These are phyloP conservation scores for Mortierella sp. DNA, from an alignment of 371 early-diverging fungal species.

Conservation along the genomic window DNA sequence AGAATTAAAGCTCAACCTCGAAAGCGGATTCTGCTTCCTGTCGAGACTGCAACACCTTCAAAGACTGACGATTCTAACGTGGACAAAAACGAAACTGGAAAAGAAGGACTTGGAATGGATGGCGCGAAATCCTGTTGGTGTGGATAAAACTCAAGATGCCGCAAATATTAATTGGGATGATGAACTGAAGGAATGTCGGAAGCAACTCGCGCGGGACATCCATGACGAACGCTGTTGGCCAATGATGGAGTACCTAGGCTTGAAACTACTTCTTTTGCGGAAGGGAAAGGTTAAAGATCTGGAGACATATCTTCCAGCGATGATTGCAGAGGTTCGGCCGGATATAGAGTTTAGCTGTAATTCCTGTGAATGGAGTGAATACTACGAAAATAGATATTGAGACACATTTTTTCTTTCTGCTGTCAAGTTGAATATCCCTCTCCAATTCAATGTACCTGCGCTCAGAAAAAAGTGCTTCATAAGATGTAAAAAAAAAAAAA, in stretches of 20 bases:
- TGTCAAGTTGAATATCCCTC: too few species aligned
- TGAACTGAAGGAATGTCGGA: conserved; percentile 13
- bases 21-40: conserved; percentile 18
- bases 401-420: too few species aligned
- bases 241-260: conserved; percentile 14
- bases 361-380: background rate
- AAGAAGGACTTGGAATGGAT: conserved; percentile 29
- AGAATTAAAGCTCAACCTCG: conserved; percentile 8
- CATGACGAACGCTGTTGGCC: conserved; percentile 16
- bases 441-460: too few species aligned
- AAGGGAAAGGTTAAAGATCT: background rate
- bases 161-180: conserved; percentile 4
- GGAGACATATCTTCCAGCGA: conserved; percentile 10
- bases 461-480: too few species aligned
- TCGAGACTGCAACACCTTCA: conserved; percentile 18
- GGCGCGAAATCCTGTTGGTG: background rate
- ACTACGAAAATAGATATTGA: too few species aligned
- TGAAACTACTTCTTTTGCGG: background rate
- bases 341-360: conserved; percentile 14
- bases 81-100: background rate
- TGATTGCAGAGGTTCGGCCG: conserved; percentile 13
- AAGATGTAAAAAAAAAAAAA: too few species aligned
- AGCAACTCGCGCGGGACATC: background rate
- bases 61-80: conserved; percentile 13
- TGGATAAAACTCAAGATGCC: conserved; percentile 9